Conservation (phyloP, 2,329 filamentous ascomycete genomes). For the Penicillium verrucosum region DNA sequence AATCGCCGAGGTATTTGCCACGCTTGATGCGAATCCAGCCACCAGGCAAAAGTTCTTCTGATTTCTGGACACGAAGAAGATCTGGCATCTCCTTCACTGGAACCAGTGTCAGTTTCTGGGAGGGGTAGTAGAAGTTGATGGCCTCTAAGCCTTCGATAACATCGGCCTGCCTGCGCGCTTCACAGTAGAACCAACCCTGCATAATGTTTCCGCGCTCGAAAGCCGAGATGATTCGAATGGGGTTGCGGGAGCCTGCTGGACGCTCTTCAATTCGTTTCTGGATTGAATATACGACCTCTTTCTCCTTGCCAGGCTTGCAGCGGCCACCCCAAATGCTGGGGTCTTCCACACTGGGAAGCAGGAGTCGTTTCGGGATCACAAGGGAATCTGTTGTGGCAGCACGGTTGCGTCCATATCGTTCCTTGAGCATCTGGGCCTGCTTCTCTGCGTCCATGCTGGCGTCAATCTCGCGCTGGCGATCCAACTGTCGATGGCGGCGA, state of each 20-base stretch:
- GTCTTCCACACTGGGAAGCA: constrained; percentile 90
- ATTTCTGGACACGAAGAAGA: constrained; percentile 84
- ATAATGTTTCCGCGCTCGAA: constrained; percentile 88
- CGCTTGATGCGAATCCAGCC: constrained; percentile 88
- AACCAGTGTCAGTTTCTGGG: constrained; percentile 80
- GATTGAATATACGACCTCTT: constrained; percentile 82
- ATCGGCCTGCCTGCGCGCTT: constrained; percentile 82
- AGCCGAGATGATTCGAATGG: constrained; percentile 79
- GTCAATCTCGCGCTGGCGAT: constrained; percentile 83
- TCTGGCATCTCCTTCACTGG: constrained; percentile 98
- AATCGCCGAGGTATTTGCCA: constrained; percentile 78
- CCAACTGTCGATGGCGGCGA: constrained; percentile 86
- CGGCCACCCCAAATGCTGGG: constrained; percentile 93
- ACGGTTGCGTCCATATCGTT: constrained; percentile 80
- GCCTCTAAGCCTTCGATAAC: constrained; percentile 78
- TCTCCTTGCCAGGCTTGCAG: constrained; percentile 93
- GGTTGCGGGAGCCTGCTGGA: constrained; percentile 67
- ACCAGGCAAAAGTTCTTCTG: constrained; percentile 76
- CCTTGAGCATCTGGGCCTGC: constrained; percentile 78
- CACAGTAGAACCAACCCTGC: constrained; percentile 93
- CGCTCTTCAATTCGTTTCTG: constrained; percentile 86
- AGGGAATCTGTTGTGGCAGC: constrained; percentile 66
- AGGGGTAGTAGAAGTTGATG: constrained; percentile 84
- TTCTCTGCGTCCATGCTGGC: constrained; percentile 90
- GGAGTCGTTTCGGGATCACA: constrained; percentile 76